phyloP scores from a whole-genome alignment of 331 rosid genomes.

The Quercus lobata region DNA sequence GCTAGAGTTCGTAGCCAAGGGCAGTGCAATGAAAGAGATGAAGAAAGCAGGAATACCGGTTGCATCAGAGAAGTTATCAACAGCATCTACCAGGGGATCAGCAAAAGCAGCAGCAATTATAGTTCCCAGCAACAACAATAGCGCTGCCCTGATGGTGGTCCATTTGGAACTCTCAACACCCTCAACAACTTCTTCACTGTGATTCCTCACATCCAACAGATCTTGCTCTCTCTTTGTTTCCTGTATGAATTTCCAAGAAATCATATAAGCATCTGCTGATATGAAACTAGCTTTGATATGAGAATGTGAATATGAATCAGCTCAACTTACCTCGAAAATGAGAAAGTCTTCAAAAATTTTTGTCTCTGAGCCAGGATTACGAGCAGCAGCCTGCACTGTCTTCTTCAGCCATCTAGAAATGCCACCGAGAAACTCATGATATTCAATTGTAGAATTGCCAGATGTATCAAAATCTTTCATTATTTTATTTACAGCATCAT shows the following conservation, averaged over 20 bases:
- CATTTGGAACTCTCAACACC: slow-evolving; percentile 31
- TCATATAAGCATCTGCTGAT: neutral
- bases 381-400: slow-evolving; percentile 24
- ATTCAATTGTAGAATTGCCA: slow-evolving; percentile 15
- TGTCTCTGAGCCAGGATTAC: slow-evolving; percentile 31
- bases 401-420: slow-evolving; percentile 54
- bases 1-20: slow-evolving; percentile 93
- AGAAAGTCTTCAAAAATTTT: accelerated
- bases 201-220: slow-evolving; percentile 48
- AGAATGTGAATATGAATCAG: neutral
- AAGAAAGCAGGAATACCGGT: slow-evolving; percentile 93
- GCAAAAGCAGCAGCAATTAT: slow-evolving; percentile 82
- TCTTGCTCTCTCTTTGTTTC: slow-evolving; percentile 63
- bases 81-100: slow-evolving; percentile 90
- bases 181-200: slow-evolving; percentile 43
- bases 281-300: neutral
- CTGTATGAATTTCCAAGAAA: slow-evolving; percentile 36
- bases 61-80: slow-evolving; percentile 85
- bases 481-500: slow-evolving; percentile 55
- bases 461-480: slow-evolving; percentile 69
- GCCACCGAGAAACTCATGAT: slow-evolving; percentile 42
- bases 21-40: slow-evolving; percentile 85
- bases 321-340: slow-evolving; percentile 52
- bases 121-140: slow-evolving; percentile 61
- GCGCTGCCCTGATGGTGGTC: slow-evolving; percentile 54